These are phyloP conservation scores for Starmerella bombicola DNA, from an alignment of 805 yeast species.

Conservation along the genomic window DNA sequence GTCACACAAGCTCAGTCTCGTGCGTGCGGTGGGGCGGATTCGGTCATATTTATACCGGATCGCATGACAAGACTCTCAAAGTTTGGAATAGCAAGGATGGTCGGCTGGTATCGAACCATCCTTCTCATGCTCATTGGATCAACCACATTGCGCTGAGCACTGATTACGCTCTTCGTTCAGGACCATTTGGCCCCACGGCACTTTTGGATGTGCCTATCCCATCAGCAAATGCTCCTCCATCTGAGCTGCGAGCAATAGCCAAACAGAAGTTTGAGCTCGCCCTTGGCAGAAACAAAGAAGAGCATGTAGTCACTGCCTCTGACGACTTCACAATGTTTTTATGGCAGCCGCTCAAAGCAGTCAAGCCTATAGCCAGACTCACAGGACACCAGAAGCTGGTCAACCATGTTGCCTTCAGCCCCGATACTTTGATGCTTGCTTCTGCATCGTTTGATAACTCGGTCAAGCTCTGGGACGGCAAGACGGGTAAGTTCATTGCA, in stretches of 20 bases:
- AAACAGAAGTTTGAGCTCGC: slow-evolving; percentile 49
- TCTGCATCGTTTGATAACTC: slow-evolving; percentile 94
- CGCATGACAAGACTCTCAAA: slow-evolving; percentile 88
- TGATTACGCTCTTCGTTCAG: slow-evolving; percentile 74
- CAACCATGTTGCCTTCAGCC: slow-evolving; percentile 89
- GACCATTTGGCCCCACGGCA: slow-evolving; percentile 53
- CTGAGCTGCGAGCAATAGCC: slow-evolving; percentile 45
- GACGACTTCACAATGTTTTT: slow-evolving; percentile 97
- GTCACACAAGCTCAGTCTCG: slow-evolving; percentile 80
- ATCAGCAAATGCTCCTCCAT: slow-evolving; percentile 37
- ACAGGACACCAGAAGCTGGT: slow-evolving; percentile 96
- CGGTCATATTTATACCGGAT: slow-evolving; percentile 70
- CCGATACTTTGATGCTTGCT: slow-evolving; percentile 83
- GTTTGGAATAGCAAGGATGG: slow-evolving; percentile 83
- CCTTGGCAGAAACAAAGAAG: slow-evolving; percentile 43
- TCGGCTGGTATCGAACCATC: slow-evolving; percentile 60
- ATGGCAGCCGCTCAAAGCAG: slow-evolving; percentile 78
- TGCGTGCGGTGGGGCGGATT: slow-evolving; percentile 97
- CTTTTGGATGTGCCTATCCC: slow-evolving; percentile 13
- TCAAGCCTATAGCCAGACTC: slow-evolving; percentile 83
- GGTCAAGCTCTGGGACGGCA: slow-evolving; percentile 91
- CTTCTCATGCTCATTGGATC: slow-evolving; percentile 95
- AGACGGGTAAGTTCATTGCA: slow-evolving; percentile 76
- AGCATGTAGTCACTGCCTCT: slow-evolving; percentile 83
- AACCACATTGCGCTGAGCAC: slow-evolving; percentile 87